Percentiles rank a stretch among this genome's conserved stretches.
Conservation (phyloP, 352 stramenopile genomes). For the Blastocystis sp. region DNA sequence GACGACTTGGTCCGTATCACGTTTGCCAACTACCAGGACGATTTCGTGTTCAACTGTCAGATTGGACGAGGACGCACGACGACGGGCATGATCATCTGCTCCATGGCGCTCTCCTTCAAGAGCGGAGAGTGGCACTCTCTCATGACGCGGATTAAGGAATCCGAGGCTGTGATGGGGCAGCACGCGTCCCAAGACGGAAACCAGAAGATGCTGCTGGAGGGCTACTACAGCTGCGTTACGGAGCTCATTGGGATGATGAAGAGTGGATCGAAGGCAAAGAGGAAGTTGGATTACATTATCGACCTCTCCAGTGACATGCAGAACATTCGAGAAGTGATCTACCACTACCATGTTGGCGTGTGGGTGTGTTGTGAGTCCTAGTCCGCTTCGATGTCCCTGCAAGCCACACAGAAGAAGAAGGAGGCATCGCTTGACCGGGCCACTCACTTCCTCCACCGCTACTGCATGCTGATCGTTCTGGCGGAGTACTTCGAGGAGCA, state of each 20-base stretch:
- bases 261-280: slow-evolving; percentile 36
- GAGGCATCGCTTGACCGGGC: slow-evolving; percentile 22
- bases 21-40: slow-evolving; percentile 23
- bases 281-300: slow-evolving; percentile 65
- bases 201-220: slow-evolving; percentile 8
- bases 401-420: slow-evolving; percentile 58
- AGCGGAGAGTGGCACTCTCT: slow-evolving; percentile 38
- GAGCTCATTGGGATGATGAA: slow-evolving; percentile 36
- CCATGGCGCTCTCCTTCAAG: slow-evolving; percentile 75
- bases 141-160: slow-evolving; percentile 12
- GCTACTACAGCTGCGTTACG: slow-evolving; percentile 36
- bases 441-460: slow-evolving; percentile 57
- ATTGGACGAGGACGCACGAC: slow-evolving; percentile 84
- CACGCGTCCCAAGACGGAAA: neutral
- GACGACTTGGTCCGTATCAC: slow-evolving; percentile 78
- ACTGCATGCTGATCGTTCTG: slow-evolving; percentile 59
- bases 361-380: neutral
- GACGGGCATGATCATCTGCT: slow-evolving; percentile 82
- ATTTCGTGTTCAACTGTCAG: slow-evolving; percentile 82
- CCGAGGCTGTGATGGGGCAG: neutral
- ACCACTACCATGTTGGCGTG: slow-evolving; percentile 62
- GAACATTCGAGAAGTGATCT: slow-evolving; percentile 66
- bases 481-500: slow-evolving; percentile 66
- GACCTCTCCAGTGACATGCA: slow-evolving; percentile 58
- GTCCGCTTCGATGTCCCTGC: neutral